Percentiles rank a stretch among this genome's conserved stretches.
These are phyloP conservation scores for Fusarium illudens DNA, from an alignment of 2,329 filamentous ascomycete genomes.

Conservation along the genomic window DNA sequence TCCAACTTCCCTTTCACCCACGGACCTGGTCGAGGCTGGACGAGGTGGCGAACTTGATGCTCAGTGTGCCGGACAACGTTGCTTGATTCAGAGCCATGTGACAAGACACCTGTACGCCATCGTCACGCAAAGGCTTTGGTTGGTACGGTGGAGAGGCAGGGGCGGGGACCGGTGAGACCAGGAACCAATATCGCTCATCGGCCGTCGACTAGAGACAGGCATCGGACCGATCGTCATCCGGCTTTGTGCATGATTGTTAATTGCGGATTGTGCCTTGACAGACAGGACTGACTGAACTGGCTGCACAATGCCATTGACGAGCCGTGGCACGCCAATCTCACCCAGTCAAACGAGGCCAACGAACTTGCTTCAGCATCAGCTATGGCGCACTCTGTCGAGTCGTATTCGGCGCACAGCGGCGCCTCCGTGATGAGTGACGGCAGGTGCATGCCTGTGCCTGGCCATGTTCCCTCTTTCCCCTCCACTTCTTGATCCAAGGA, in stretches of 20 bases:
- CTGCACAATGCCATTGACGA: conserved; percentile 18
- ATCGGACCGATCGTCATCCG: conserved; percentile 35
- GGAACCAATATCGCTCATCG: conserved; percentile 30
- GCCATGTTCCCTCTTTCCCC: conserved; percentile 28
- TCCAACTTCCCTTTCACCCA: conserved; percentile 11
- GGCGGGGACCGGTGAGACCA: conserved; percentile 42
- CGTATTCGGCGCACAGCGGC: conserved; percentile 12
- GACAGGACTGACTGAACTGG: conserved; percentile 7
- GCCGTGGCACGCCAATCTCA: conserved; percentile 2
- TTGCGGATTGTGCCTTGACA: conserved; percentile 9
- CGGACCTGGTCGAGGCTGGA: conserved; percentile 29
- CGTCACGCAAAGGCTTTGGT: conserved; percentile 41
- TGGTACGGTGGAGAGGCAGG: conserved; percentile 36
- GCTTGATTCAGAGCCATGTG: conserved; percentile 38
- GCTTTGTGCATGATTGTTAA: conserved; percentile 15
- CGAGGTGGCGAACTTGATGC: conserved; percentile 15
- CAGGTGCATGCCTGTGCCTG: conserved; percentile 10
- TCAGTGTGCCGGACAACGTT: conserved; percentile 12
- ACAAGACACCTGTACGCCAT: conserved; percentile 36
- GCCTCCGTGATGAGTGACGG: conserved; percentile 11
- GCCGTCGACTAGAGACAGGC: conserved; percentile 13
- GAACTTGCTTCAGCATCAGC: conserved; percentile 8
- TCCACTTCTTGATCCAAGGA: background rate
- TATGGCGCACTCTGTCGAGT: background rate
- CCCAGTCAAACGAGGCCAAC: background rate